Conservation (phyloP, 2,329 filamentous ascomycete species). For the Diaporthe caulivora region DNA sequence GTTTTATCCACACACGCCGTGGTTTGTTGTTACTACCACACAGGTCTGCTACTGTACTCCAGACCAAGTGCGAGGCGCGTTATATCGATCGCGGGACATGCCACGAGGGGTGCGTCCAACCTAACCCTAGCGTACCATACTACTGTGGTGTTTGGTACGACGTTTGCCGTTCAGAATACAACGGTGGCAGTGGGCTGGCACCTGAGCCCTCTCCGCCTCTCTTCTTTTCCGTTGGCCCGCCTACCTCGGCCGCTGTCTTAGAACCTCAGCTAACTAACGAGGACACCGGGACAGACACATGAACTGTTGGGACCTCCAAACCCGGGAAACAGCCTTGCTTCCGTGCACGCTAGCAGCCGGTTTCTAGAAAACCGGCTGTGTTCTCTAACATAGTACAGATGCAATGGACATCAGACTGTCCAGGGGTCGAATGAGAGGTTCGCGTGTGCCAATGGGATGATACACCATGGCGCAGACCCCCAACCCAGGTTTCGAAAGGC, state of each 20-base stretch:
- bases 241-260: neutral
- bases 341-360: neutral
- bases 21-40: neutral
- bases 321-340: neutral
- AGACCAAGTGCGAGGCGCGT: neutral
- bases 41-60: no score
- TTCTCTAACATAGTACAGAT: slow-evolving; percentile 17
- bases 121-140: slow-evolving; percentile 15
- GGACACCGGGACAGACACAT: no score
- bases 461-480: slow-evolving; percentile 11
- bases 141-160: slow-evolving; percentile 21
- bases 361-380: neutral
- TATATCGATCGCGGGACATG: slow-evolving; percentile 9
- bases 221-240: slow-evolving; percentile 1
- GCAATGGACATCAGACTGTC: slow-evolving; percentile 2
- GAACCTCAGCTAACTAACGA: neutral
- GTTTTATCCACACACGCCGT: neutral
- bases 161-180: slow-evolving; percentile 18
- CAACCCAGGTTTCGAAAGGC: slow-evolving; percentile 21
- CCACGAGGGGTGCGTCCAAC: slow-evolving; percentile 25
- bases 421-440: neutral
- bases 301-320: neutral
- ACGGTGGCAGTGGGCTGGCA: slow-evolving; percentile 10
- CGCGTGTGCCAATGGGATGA: neutral
- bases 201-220: neutral